Evolutionary conservation across 225 moss, liverwort and hornwort species (phyloP), one percentile per base, ranked within the genome.

Genomic region (Polytrichum commune): DNA sequence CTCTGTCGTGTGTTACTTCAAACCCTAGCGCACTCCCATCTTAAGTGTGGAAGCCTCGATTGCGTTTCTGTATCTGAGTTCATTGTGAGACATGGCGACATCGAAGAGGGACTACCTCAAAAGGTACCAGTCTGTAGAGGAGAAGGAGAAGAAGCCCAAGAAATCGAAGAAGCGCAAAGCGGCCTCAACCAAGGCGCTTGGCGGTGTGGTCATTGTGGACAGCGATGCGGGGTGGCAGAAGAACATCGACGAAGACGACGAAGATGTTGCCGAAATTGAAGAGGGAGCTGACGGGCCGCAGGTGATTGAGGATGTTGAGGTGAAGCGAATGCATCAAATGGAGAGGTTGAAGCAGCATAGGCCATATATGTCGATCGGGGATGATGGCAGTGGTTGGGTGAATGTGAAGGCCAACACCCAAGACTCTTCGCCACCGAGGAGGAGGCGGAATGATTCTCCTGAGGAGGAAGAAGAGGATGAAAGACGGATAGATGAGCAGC

Each of bases 311-410:
- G 96, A 96, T 24, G 96, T 96, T 54, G 93, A 96, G 73, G 96
- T 96, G 25, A 92, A 96, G 83, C 85, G 87, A 28, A 93, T 96
- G 96, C 93, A 91, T 67, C 86, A 87, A 78, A 90, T 93, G 89
- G 96, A 96, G 82, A 75, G 76, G 28, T 54, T 90, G 46, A 93
- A 90, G 80, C 75, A 77, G 26, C 82, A 93, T 72, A 86, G 96
- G 58, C 96, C 96, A 3, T 96, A 96, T 53, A 91, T 96, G 82
- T 91, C 96, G 10, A 85, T 93, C 65, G 91, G 91, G 4, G 83
- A 96, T 62, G 96, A 93, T 20, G 96, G 96, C 13, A 93, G 96
- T 67, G 96, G 96, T 55, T 96, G 96, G 96, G 91, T 89, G 69
- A 85, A 87, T 30, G 87, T 93, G 20, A 85, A 63, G 54, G 83